These are phyloP conservation scores for Cladosporium sp. DNA, from an alignment of 2,329 filamentous ascomycete species.

Conservation along the genomic window DNA sequence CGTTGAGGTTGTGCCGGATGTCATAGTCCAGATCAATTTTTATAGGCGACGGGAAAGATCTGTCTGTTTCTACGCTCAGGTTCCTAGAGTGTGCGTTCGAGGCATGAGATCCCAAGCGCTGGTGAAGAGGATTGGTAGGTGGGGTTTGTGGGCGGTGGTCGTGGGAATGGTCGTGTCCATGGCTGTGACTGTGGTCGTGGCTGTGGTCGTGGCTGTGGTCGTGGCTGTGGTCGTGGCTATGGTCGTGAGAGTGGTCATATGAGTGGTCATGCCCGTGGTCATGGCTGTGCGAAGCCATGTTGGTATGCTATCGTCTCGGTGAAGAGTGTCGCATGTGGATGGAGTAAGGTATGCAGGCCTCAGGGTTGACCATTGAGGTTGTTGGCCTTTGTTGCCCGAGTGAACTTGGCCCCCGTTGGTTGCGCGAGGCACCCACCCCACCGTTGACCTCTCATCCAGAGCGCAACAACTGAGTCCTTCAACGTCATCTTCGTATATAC, in stretches of 20 bases:
- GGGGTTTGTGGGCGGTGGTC: slow-evolving; percentile 14
- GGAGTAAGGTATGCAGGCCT: slow-evolving; percentile 3
- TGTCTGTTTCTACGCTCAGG: slow-evolving; percentile 15
- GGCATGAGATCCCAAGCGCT: slow-evolving; percentile 10
- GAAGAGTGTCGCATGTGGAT: not conserved
- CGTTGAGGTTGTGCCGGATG: slow-evolving; percentile 31
- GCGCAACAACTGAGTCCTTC: not conserved
- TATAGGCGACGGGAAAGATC: slow-evolving; percentile 25
- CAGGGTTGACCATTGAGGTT: slow-evolving; percentile 11
- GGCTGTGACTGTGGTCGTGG: not conserved
- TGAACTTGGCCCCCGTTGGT: not conserved
- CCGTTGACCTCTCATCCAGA: not conserved
- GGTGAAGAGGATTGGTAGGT: slow-evolving; percentile 13
- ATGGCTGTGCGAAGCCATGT: slow-evolving; percentile 7
- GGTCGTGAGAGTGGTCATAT: not conserved
- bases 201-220: not conserved
- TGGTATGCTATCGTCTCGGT: not conserved
- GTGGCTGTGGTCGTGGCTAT: too few relatives aligned
- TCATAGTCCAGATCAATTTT: slow-evolving; percentile 35
- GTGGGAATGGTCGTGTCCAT: not conserved
- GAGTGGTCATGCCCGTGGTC: not conserved
- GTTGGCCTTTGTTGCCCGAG: not conserved
- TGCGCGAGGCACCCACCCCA: not conserved
- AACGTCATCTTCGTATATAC: not conserved
- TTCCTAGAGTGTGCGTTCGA: slow-evolving; percentile 2